Percentiles rank a stretch among this genome's conserved stretches.
These are phyloP conservation scores for Inga leiocalycina DNA, from an alignment of 306 rosid species.

Conservation along the genomic window DNA sequence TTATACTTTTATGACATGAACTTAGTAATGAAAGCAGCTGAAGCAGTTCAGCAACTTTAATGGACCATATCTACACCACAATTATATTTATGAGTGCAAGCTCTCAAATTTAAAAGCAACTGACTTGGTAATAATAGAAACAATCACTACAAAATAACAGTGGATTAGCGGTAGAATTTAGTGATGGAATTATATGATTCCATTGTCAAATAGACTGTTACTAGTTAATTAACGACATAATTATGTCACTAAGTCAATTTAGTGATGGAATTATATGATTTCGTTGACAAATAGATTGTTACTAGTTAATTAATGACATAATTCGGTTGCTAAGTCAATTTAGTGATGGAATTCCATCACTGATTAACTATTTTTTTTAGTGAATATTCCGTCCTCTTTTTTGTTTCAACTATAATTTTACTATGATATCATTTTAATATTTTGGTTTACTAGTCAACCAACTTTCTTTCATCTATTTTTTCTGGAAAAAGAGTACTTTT, in stretches of 20 bases:
- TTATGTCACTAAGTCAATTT: too few relatives aligned
- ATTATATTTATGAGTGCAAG: neutral
- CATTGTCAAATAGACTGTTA: too few relatives aligned
- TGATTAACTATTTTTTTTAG: too few relatives aligned
- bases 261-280: too few relatives aligned
- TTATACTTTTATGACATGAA: slow-evolving; percentile 4
- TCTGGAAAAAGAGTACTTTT: neutral
- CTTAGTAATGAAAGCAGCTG: neutral
- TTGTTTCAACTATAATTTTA: neutral
- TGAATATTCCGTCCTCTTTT: neutral
- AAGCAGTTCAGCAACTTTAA: slow-evolving; percentile 23
- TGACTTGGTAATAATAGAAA: neutral
- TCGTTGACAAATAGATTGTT: too few relatives aligned
- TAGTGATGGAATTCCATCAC: too few relatives aligned
- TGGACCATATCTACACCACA: neutral
- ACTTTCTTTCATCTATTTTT: neutral
- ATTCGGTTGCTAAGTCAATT: too few relatives aligned
- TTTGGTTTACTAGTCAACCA: neutral
- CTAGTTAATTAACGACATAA: too few relatives aligned
- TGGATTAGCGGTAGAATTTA: too few relatives aligned
- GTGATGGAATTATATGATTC: too few relatives aligned
- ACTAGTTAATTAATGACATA: too few relatives aligned
- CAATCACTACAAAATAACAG: too few relatives aligned
- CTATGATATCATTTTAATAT: neutral
- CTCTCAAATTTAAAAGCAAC: neutral